Evolutionary conservation across 2,329 filamentous ascomycete genomes (phyloP).

Genomic region (Fusarium virguliforme): DNA sequence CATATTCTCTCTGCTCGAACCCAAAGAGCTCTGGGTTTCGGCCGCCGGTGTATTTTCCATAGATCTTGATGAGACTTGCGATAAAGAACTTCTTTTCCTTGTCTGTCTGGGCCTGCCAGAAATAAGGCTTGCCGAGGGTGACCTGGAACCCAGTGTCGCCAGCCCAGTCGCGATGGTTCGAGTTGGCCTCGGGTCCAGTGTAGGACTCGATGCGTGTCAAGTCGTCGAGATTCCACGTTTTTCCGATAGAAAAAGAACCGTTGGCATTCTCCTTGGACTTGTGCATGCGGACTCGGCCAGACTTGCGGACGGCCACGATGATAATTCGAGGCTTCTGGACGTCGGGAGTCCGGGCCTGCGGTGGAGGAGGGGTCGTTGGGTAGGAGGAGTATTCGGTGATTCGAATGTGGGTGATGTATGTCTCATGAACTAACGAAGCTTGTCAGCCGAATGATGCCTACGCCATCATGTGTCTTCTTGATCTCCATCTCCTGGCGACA

Average conservation of each 20-base stretch:
- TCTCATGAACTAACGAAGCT: constrained; percentile 72
- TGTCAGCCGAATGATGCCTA: constrained; percentile 22
- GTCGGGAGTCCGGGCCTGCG: constrained; percentile 77
- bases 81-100: constrained; percentile 99
- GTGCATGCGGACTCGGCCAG: constrained; percentile 93
- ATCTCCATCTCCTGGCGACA: constrained; percentile 7
- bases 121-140: constrained; percentile 93
- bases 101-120: constrained; percentile 92
- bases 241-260: constrained; percentile 95
- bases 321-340: constrained; percentile 92
- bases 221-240: constrained; percentile 98
- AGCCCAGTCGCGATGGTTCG: constrained; percentile 81
- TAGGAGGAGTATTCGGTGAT: constrained; percentile 89
- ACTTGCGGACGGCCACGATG: constrained; percentile 93
- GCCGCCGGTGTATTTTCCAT: constrained; percentile 94
- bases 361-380: constrained; percentile 88
- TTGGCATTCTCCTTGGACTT: constrained; percentile 97
- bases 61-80: constrained; percentile 95
- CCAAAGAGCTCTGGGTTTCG: constrained; percentile 84
- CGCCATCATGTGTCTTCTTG: not conserved
- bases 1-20: constrained; percentile 85
- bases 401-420: constrained; percentile 97
- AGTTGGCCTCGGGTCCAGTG: constrained; percentile 71
- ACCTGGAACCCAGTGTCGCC: constrained; percentile 88
- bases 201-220: constrained; percentile 88